Conservation (phyloP, 1,284 basidiomycete genomes). For the Peniophora sp. region DNA sequence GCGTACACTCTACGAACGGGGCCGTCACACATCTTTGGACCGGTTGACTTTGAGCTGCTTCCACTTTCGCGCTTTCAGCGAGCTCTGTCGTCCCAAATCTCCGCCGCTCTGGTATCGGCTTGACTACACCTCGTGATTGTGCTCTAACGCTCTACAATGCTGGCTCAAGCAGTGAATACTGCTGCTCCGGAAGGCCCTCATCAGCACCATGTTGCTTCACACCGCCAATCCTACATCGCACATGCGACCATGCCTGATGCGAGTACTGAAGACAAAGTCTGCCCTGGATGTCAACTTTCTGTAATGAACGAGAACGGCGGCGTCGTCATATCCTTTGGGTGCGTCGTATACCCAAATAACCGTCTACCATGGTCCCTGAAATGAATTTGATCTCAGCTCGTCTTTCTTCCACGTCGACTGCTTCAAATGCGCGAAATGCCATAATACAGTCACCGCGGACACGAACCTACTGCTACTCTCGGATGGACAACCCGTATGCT, state of each 20-base stretch:
- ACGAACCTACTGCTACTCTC: conserved; percentile 94
- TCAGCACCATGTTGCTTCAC: background rate
- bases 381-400: conserved; percentile 38
- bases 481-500: conserved; percentile 95
- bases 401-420: conserved; percentile 80
- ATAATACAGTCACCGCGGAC: conserved; percentile 78
- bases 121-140: too few species aligned
- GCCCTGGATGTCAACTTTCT: conserved; percentile 79
- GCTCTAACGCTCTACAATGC: too few species aligned
- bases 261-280: conserved; percentile 52
- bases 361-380: background rate
- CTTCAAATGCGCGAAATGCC: conserved; percentile 81
- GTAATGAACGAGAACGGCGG: conserved; percentile 83
- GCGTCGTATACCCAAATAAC: conserved; percentile 19
- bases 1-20: too few species aligned
- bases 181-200: too few species aligned
- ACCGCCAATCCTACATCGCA: conserved; percentile 1
- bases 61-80: too few species aligned
- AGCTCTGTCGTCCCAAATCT: too few species aligned
- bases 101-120: too few species aligned
- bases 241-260: conserved; percentile 3
- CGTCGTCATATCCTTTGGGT: conserved; percentile 90
- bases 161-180: too few species aligned
- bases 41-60: too few species aligned
- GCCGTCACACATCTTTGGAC: too few species aligned